Evolutionary conservation across 352 stramenopile genomes (phyloP).

Genomic region (Globisporangium splendens): DNA sequence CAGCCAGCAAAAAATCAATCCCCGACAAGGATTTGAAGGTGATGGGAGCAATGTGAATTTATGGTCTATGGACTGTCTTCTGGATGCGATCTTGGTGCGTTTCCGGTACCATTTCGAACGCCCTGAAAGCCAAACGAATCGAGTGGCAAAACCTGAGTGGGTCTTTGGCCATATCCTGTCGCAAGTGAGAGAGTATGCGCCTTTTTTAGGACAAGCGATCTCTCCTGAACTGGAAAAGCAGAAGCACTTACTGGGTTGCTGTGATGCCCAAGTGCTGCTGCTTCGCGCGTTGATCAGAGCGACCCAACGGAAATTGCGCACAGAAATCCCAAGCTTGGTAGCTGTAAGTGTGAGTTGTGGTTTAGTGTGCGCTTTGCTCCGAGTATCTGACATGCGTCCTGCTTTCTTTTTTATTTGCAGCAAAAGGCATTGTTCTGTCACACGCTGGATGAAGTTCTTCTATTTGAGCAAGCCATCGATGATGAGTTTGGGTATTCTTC

Average conservation of each 20-base stretch:
- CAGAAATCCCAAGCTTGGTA: conserved; percentile 42
- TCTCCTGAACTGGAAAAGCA: conserved; percentile 47
- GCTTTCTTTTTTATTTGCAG: conserved; percentile 9
- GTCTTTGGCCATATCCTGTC: conserved; percentile 57
- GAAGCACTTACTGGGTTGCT: conserved; percentile 41
- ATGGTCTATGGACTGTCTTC: conserved; percentile 64
- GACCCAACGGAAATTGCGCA: conserved; percentile 43
- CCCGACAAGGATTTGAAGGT: background rate
- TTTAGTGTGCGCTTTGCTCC: conserved; percentile 2
- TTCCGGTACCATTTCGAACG: conserved; percentile 78
- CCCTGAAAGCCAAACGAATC: conserved; percentile 62
- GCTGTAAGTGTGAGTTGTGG: conserved; percentile 19
- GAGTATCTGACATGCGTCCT: conserved; percentile 9
- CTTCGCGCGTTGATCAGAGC: conserved; percentile 42
- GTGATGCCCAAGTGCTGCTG: conserved; percentile 58
- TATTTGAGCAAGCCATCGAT: conserved; percentile 67
- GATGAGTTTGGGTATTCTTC: conserved; percentile 61
- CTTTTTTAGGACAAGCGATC: conserved; percentile 38
- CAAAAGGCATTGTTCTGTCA: conserved; percentile 58
- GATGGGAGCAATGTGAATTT: conserved; percentile 15
- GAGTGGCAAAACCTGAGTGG: conserved; percentile 74
- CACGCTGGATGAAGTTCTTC: conserved; percentile 65
- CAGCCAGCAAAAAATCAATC: conserved; percentile 27
- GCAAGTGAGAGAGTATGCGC: conserved; percentile 42
- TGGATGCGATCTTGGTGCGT: conserved; percentile 51